These are phyloP conservation scores for Verticillium nonalfalfae DNA, from an alignment of 2,329 filamentous ascomycete species.

Conservation along the genomic window DNA sequence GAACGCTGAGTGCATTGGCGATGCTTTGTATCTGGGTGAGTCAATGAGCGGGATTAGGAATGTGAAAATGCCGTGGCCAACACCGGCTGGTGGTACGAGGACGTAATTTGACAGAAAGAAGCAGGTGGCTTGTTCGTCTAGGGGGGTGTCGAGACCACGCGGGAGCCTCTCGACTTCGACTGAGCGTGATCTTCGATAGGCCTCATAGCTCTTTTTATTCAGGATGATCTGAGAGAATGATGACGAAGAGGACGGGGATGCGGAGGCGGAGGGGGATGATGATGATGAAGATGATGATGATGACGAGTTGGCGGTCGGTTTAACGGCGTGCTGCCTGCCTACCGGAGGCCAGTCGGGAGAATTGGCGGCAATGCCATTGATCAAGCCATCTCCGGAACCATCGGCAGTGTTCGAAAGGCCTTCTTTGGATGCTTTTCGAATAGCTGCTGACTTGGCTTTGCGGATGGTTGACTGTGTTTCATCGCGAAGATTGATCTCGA, in stretches of 20 bases:
- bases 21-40: constrained; percentile 9
- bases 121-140: constrained; percentile 16
- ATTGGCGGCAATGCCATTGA: not conserved
- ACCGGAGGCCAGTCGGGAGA: not conserved
- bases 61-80: constrained; percentile 12
- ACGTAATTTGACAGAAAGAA: constrained; percentile 18
- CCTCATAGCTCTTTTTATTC: not conserved
- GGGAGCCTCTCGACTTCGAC: not conserved
- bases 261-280: no score
- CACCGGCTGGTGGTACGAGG: constrained; percentile 11
- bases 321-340: not conserved
- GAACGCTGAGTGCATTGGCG: constrained; percentile 15
- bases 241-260: no score
- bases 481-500: constrained; percentile 13
- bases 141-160: constrained; percentile 12
- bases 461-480: constrained; percentile 13
- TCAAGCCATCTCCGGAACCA: constrained; percentile 4
- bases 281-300: not conserved
- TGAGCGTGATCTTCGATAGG: not conserved
- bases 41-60: constrained; percentile 15
- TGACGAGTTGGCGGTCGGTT: not conserved
- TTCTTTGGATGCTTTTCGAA: constrained; percentile 9
- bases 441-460: constrained; percentile 11
- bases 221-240: not conserved
- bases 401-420: constrained; percentile 3